Percentiles rank a stretch among this genome's conserved stretches.
Evolutionary conservation across 768 basidiomycete genomes (phyloP).

Genomic region (Polyporus arcularius): DNA sequence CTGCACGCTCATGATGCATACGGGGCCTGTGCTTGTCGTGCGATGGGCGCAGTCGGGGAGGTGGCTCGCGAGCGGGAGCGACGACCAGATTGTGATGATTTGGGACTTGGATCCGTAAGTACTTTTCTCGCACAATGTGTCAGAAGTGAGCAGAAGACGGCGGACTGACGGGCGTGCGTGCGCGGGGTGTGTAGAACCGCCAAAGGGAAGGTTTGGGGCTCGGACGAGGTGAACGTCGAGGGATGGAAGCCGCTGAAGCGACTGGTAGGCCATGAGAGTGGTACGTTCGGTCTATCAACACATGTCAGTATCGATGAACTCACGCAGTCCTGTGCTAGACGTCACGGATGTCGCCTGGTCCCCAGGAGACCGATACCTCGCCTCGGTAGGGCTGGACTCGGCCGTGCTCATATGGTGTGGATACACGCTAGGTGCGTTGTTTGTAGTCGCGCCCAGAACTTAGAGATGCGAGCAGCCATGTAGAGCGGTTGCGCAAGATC

Average conservation of each 20-base stretch:
- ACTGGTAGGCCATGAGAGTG: slow-evolving; percentile 92
- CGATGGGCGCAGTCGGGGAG: slow-evolving; percentile 93
- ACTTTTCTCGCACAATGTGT: not conserved
- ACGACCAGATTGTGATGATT: slow-evolving; percentile 94
- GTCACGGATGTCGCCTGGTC: slow-evolving; percentile 97
- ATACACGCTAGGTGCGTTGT: slow-evolving; percentile 72
- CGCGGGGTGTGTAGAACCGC: slow-evolving; percentile 53
- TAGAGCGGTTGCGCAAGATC: slow-evolving; percentile 83
- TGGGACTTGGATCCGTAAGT: slow-evolving; percentile 97
- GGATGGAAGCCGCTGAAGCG: slow-evolving; percentile 95
- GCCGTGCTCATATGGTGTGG: slow-evolving; percentile 94
- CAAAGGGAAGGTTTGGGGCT: slow-evolving; percentile 88
- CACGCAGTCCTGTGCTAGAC: slow-evolving; percentile 49
- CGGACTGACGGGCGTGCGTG: slow-evolving; percentile 4
- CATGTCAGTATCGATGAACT: slow-evolving; percentile 7
- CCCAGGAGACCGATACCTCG: slow-evolving; percentile 87
- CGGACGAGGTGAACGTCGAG: slow-evolving; percentile 94
- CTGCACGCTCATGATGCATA: slow-evolving; percentile 91
- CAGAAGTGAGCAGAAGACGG: not conserved
- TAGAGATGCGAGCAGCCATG: not conserved
- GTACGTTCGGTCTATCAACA: slow-evolving; percentile 43
- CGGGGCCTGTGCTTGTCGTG: slow-evolving; percentile 88
- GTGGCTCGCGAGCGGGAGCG: slow-evolving; percentile 95
- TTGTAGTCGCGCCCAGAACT: not conserved
- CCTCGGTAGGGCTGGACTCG: slow-evolving; percentile 92